Base-by-base conservation (phyloP, 1,139 yeast genomes). In the Taphrina communis region DNA sequence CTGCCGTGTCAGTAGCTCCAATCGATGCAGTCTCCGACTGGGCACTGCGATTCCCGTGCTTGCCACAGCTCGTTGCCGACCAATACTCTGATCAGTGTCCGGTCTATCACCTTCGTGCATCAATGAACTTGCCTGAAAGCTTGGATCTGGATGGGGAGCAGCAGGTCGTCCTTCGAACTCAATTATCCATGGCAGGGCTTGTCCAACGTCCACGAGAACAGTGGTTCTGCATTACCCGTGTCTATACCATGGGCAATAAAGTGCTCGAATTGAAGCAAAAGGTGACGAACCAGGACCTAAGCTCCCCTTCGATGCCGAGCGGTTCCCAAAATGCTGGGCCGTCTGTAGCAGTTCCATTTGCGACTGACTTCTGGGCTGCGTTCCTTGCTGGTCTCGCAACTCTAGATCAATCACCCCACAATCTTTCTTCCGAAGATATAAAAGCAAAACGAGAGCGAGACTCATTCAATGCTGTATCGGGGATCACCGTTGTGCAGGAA, bases 301-400 rank as follows among this genome's bases (percentile, higher is more conserved):
- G 25, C 39, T 38, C 44, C 12, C 11, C 36, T 1, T 9, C 14
- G 25, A 2, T 39, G 21, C 39, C 46, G 17, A 41, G 44, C 11
- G 50, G 60, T 21, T 8, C 31, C 9, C 39, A 58, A 48, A 44
- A 42, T 39, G 17, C 6, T 21, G 66, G 66, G 17, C 67, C 50
- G 14, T 44, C 46, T 19, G 63, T 50, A 5, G 61, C 57, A 3
- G 58, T 69, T n/a, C 70, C 70, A 21, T 69, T 65, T 38, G 70
- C 70, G 3, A 66, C 69, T 11, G 69, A 65, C 53, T 69, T 69
- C 58, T 69, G 70, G 70, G 70, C 70, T 11, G 66, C 69, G 6
- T 69, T 69, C 55, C 51, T 69, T 21, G 61, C 69, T n/a, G 70
- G 70, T 44, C 61, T 68, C 19, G 57, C 65, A 7, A 55, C 56